Base-by-base conservation (phyloP, 202 grass and related monocot genomes). In the Panicum virgatum region DNA sequence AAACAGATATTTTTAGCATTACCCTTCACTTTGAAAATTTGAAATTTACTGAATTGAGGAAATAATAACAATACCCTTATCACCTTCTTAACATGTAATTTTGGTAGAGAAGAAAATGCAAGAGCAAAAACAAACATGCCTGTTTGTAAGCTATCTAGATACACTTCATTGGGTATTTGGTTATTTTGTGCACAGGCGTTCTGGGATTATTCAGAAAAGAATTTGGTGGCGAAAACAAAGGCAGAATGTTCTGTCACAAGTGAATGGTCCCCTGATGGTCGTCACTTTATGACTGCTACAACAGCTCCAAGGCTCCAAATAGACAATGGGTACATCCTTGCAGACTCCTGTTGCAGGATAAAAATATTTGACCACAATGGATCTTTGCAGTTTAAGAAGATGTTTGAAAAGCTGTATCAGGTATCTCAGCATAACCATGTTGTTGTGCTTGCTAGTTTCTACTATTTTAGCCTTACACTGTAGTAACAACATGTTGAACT, bases 301-400 rank as follows among this genome's bases (percentile, higher is more conserved):
- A 96, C 96, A 63, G 96, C 92, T 72, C 96, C 96, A 52, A 95
- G 96, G 37, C 91, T 98, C 36, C 96, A 98, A 87, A 96, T 96
- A 72, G 92, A 96, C 40, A 96, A 96, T 63, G 81, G 90, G 92
- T 98, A 93, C 80, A 42, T 67, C n/a, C n/a, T n/a, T n/a, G n/a
- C n/a, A 50, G 42, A 83, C 57, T 75, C 59, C n/a, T 82, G 26
- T 75, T 81, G 58, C 86, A 96, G 92, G 86, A 90, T 98, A 80
- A 96, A 98, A 93, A 93, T 98, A 80, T 96, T 98, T 82, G 88
- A 85, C 79, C 77, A 91, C 57, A 88, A 85, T 67, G 92, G 96
- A 62, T 93, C 90, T 60, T 80, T 95, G 48, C 91, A 90, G 81
- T 98, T 93, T 79, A 96, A 88, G 80, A 98, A 85, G 89, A 93